Evolutionary conservation across 148 eudicot species (phyloP).

Genomic region (Rhododendron ferrugineum): DNA sequence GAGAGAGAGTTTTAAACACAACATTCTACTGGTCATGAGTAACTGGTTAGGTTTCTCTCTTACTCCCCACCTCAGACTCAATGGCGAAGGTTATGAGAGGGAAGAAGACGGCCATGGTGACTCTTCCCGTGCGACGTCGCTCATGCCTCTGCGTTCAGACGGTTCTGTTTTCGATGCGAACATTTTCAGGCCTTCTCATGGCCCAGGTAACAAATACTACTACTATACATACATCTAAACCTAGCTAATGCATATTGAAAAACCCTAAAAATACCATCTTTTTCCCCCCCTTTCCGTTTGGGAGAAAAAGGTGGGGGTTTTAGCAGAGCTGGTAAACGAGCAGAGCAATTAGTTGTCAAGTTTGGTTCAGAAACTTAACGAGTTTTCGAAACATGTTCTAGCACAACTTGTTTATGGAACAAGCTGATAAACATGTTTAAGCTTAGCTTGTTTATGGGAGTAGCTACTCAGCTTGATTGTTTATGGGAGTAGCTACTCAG

Average conservation of each 20-base stretch:
- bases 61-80: slow-evolving; percentile 33
- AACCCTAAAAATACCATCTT: neutral
- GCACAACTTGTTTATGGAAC: no score
- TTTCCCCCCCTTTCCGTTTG: neutral
- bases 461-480: no score
- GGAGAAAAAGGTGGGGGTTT: neutral
- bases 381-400: neutral
- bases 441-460: no score
- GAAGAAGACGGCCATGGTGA: neutral
- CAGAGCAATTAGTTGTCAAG: no score
- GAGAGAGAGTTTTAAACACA: neutral
- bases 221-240: neutral
- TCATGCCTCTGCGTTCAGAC: slow-evolving; percentile 25
- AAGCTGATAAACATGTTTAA: no score
- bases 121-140: slow-evolving; percentile 3
- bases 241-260: neutral
- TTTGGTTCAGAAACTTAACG: no score
- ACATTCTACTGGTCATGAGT: slow-evolving; percentile 16
- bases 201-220: neutral
- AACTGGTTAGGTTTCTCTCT: slow-evolving; percentile 53
- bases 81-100: slow-evolving; percentile 12
- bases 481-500: no score
- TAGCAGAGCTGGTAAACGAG: neutral
- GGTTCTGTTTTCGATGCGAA: slow-evolving; percentile 22
- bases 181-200: slow-evolving; percentile 18